phyloP scores from a whole-genome alignment of 1,284 basidiomycete species.

The Malassezia psittaci region DNA sequence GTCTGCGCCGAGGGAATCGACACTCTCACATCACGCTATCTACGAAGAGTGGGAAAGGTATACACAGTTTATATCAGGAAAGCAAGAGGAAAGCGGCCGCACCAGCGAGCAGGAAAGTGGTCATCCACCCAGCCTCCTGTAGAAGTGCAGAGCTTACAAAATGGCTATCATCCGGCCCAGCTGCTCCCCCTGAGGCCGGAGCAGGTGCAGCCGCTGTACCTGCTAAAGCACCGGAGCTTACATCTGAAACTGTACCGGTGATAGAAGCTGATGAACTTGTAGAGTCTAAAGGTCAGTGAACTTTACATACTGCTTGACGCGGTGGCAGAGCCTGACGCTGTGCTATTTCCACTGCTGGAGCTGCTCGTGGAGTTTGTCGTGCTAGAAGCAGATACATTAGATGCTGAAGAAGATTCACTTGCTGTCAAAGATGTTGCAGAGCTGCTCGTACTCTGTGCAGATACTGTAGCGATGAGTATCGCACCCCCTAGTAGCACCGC shows the following conservation, averaged over 20 bases:
- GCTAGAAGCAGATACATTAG: not conserved
- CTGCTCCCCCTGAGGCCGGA: not conserved
- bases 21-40: not conserved
- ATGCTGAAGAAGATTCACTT: not conserved
- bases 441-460: not conserved
- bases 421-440: not conserved
- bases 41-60: not conserved
- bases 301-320: not conserved
- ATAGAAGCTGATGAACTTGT: not conserved
- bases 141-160: constrained; percentile 3
- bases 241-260: constrained; percentile 9
- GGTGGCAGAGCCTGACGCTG: not conserved
- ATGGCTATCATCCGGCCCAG: constrained; percentile 10
- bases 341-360: not conserved
- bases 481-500: not conserved
- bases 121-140: not conserved
- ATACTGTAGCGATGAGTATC: not conserved
- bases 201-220: constrained; percentile 8
- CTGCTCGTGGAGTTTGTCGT: not conserved
- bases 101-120: not conserved
- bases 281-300: not conserved
- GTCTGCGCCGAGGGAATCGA: not conserved
- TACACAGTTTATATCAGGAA: not conserved
- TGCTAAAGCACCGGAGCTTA: not conserved
- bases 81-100: not conserved